Percentiles rank a stretch among this genome's conserved stretches.
These are phyloP conservation scores for Thelonectria olida DNA, from an alignment of 2,329 filamentous ascomycete genomes.

Conservation along the genomic window DNA sequence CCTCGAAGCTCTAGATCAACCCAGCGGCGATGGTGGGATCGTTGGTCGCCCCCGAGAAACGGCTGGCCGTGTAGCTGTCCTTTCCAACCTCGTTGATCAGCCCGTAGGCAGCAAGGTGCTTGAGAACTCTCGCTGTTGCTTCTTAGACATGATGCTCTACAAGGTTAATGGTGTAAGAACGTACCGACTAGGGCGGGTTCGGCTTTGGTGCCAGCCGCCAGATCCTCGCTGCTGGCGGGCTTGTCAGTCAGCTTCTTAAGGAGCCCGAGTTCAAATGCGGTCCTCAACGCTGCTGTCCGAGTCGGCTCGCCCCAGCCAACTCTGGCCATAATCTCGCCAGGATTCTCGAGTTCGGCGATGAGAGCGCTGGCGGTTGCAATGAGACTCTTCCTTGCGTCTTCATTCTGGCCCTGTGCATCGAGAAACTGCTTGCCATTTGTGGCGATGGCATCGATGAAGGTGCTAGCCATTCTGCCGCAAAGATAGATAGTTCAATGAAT, in stretches of 20 bases:
- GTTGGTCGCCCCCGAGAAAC: constrained; percentile 22
- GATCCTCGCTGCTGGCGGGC: constrained; percentile 9
- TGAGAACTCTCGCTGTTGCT: constrained; percentile 15
- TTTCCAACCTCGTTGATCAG: constrained; percentile 19
- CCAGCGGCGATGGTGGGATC: constrained; percentile 23
- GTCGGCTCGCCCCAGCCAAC: constrained; percentile 29
- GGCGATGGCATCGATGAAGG: constrained; percentile 15
- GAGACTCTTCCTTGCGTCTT: constrained; percentile 12
- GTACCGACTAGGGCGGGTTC: constrained; percentile 19
- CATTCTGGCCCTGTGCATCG: constrained; percentile 13
- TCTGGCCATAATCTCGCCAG: constrained; percentile 24
- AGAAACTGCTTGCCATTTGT: constrained; percentile 15
- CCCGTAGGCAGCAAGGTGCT: constrained; percentile 20
- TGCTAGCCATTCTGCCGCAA: constrained; percentile 14
- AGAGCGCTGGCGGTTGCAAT: constrained; percentile 18
- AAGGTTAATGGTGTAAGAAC: neutral
- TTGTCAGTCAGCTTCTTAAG: constrained; percentile 25
- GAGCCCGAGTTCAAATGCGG: constrained; percentile 26
- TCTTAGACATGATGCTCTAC: neutral
- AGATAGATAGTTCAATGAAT: too few species aligned
- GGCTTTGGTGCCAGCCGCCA: constrained; percentile 20
- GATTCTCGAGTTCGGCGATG: constrained; percentile 25
- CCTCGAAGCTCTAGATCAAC: constrained; percentile 30
- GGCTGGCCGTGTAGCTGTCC: constrained; percentile 8
- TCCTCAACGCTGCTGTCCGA: constrained; percentile 26